phyloP scores from a whole-genome alignment of 2,329 filamentous ascomycete species.

The Lithohypha guttulata region DNA sequence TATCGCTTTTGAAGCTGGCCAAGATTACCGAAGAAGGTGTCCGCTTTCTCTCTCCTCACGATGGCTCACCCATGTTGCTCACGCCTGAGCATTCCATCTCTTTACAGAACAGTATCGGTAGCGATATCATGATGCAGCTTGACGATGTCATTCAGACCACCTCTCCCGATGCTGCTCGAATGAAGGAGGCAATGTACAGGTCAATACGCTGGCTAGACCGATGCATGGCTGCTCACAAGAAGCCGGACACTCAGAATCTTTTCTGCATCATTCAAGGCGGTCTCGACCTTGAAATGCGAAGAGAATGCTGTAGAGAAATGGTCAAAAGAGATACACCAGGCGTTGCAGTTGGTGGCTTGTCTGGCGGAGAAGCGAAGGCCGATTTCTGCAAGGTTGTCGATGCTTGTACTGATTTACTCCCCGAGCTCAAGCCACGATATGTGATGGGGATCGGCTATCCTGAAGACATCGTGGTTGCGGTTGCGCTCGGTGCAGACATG shows the following conservation, averaged over 20 bases:
- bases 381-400: constrained; percentile 86
- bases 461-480: constrained; percentile 85
- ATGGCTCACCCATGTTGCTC: constrained; percentile 88
- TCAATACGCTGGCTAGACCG: constrained; percentile 93
- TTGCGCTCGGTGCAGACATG: constrained; percentile 95
- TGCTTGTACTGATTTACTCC: constrained; percentile 73
- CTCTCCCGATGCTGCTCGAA: constrained; percentile 74
- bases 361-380: constrained; percentile 85
- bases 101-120: constrained; percentile 92
- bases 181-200: constrained; percentile 89
- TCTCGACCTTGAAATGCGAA: constrained; percentile 74
- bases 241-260: constrained; percentile 74
- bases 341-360: constrained; percentile 90
- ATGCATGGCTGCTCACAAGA: constrained; percentile 80
- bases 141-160: constrained; percentile 97
- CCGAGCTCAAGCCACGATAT: constrained; percentile 88
- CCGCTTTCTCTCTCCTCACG: constrained; percentile 88
- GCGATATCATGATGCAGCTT: constrained; percentile 98
- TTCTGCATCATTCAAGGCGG: constrained; percentile 99
- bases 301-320: constrained; percentile 78
- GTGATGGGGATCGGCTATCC: constrained; percentile 98
- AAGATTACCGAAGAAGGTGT: constrained; percentile 94
- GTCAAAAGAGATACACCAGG: constrained; percentile 81
- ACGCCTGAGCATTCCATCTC: constrained; percentile 96
- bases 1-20: constrained; percentile 84